Evolutionary conservation across 2,329 filamentous ascomycete species (phyloP), one percentile per base, ranked within the genome.

Genomic region (Westerdykella sp.): DNA sequence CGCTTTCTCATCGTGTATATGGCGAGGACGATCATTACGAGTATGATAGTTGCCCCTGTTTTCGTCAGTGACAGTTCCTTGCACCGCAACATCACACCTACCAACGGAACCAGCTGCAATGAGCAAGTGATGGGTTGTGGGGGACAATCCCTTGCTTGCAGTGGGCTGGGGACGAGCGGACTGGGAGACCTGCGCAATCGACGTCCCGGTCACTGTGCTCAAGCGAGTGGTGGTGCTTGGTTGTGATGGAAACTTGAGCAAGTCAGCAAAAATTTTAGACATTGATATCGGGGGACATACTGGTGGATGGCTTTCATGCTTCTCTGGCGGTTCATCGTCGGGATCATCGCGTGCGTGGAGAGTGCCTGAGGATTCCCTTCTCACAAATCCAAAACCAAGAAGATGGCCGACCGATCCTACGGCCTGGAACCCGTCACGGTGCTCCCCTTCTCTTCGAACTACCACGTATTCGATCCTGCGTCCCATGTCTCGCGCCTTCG

Each of bases 91-190:
- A 14, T 40, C 15, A 13, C 21, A 23, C 53, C 13, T 52, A 64
- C 65, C 65, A 43, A 69, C 68, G n/a, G 66, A 67, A 7, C 65
- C 66, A 44, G 65, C 65, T 41, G 66, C 66, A 22, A 69, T 69
- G 23, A 69, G 59, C 45, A 66, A 43, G 41, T 69, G 66, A 42
- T 67, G 55, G n/a, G 65, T 68, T 6, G 60, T 59, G 32, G 62
- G 55, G 6, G 65, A 67, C 32, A 35, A 35, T 35, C 5, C 32
- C 16, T 28, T 28, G 25, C 32, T 11, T 15, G 5, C 16, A 35
- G 9, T 35, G 7, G 12, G n/a, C n/a, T 14, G 32, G 13, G 32
- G 32, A 5, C 9, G 16, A 35, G 32, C 9, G 25, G 11, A 28
- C 9, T 28, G 25, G 25, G 25, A 10, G 25, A 28, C 25, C 25